A percentile compares a stretch with the other conserved stretches of the same genome.
These are phyloP conservation scores for Brassica balearica DNA, from an alignment of 441 rosid genomes.

Conservation along the genomic window DNA sequence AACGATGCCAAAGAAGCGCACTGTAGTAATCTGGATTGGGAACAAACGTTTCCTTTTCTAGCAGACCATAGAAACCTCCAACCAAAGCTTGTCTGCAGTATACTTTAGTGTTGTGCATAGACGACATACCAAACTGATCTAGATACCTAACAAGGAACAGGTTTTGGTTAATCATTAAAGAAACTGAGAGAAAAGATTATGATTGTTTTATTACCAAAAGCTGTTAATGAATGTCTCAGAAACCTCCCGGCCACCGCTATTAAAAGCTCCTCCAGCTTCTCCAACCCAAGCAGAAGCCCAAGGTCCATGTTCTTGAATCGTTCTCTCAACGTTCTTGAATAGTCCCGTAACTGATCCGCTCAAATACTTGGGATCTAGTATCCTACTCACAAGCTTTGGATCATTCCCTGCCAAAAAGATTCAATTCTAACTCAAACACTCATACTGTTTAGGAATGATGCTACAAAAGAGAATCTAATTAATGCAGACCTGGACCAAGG, in stretches of 20 bases:
- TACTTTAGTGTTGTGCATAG: conserved; percentile 80
- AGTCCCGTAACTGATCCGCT: conserved; percentile 59
- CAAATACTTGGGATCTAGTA: conserved; percentile 75
- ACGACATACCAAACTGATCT: conserved; percentile 97
- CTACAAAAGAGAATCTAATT: not conserved
- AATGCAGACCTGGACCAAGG: conserved; percentile 75
- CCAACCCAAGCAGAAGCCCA: conserved; percentile 99
- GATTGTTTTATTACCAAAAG: conserved; percentile 66
- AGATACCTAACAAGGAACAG: conserved; percentile 65
- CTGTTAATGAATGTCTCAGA: conserved; percentile 89
- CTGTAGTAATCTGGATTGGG: conserved; percentile 98
- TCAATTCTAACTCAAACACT: conserved; percentile 19
- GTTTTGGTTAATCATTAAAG: not conserved
- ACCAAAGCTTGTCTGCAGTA: conserved; percentile 93
- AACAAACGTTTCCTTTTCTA: conserved; percentile 60
- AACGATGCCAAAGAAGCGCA: conserved; percentile 91
- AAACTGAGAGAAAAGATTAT: not conserved
- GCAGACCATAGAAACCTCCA: conserved; percentile 93
- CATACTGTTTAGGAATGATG: not conserved
- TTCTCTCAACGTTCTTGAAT: conserved; percentile 60
- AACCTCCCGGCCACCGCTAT: conserved; percentile 87
- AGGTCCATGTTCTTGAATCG: conserved; percentile 66
- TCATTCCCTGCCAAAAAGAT: conserved; percentile 63
- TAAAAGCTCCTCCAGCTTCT: conserved; percentile 97
- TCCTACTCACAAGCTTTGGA: conserved; percentile 71